Conservation (phyloP, 805 yeast genomes). For the Spathaspora boniae region DNA sequence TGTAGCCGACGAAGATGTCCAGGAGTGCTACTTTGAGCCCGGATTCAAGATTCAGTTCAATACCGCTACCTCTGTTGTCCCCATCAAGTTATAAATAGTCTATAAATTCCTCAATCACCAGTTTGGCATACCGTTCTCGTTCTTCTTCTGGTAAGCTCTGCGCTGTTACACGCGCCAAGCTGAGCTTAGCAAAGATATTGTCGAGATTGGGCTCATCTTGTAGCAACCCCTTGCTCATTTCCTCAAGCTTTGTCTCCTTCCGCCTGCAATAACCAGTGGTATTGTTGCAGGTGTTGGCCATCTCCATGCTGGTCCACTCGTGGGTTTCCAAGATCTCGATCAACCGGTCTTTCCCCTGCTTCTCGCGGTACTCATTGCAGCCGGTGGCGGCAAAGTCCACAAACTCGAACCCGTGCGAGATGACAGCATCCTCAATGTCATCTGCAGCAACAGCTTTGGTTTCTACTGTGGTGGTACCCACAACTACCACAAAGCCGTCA, state of each 20-base stretch:
- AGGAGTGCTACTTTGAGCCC: slow-evolving; percentile 70
- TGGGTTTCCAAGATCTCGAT: slow-evolving; percentile 46
- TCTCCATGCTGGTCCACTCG: slow-evolving; percentile 39
- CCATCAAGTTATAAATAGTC: slow-evolving; percentile 39
- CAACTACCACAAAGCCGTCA: slow-evolving; percentile 32
- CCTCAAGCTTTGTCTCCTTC: slow-evolving; percentile 18
- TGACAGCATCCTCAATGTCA: slow-evolving; percentile 38
- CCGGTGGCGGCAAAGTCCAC: slow-evolving; percentile 31
- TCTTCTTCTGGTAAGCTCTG: slow-evolving; percentile 21
- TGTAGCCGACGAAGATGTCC: slow-evolving; percentile 73
- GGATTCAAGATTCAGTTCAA: slow-evolving; percentile 41
- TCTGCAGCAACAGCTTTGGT: too few species aligned
- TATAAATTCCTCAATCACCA: slow-evolving; percentile 36
- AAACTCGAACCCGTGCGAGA: slow-evolving; percentile 42
- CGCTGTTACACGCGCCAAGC: slow-evolving; percentile 32
- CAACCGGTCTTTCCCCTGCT: slow-evolving; percentile 40
- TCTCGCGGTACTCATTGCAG: slow-evolving; percentile 41
- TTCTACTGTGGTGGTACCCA: slow-evolving; percentile 21
- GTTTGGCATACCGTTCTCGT: slow-evolving; percentile 29
- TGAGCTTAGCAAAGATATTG: slow-evolving; percentile 28
- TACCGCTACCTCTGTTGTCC: slow-evolving; percentile 10
- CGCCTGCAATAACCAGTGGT: slow-evolving; percentile 21
- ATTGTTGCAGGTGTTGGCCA: slow-evolving; percentile 8
- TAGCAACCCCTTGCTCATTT: slow-evolving; percentile 27
- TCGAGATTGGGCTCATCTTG: slow-evolving; percentile 13